Evolutionary conservation across 768 basidiomycete species (phyloP), one percentile per base, ranked within the genome.

Genomic region (Kwoniella sp.): DNA sequence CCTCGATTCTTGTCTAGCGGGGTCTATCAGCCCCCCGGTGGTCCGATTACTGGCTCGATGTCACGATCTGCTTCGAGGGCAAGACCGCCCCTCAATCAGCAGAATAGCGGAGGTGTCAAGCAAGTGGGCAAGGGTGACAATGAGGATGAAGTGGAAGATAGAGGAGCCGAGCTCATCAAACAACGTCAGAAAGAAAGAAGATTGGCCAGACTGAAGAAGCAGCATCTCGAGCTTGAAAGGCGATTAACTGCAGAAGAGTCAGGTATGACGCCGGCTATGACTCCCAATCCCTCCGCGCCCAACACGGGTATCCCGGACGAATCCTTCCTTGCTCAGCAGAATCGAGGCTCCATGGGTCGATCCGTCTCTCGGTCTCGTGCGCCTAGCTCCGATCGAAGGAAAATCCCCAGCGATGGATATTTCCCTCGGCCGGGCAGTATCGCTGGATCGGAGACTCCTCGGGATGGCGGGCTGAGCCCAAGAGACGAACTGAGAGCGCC

Each of bases 111-210:
- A 54, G 29, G 61, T n/a, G 40, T 52, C 44, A 17, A 21, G 55
- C 48, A 17, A 19, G 33, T 27, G n/a, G 15, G 53, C 0, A 55
- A 51, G 2, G 40, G 56, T n/a, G 46, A 66, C 22, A 65, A 67
- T 25, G 81, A 82, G 53, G 82, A 79, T 55, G 74, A 79, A 24
- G 69, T 71, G 3, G 64, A 68, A 21, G 82, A 83, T 67, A 64
- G 82, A 22, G 82, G 82, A 2, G 81, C 80, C 46, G 78, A 79
- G 59, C 80, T 83, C n/a, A 79, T 83, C 53, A 65, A 78, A 54
- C 65, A 76, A 49, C 63, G 82, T 29, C 78, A 79, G 69, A 73
- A 70, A 46, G 82, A 82, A 58, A 53, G 82, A 13, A 68, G 70
- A 60, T 63, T 70, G 60, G 66, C 66, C 7, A 70, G 67, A 24